Evolutionary conservation across 805 yeast genomes (phyloP).

Genomic region (Candida boleticola): DNA sequence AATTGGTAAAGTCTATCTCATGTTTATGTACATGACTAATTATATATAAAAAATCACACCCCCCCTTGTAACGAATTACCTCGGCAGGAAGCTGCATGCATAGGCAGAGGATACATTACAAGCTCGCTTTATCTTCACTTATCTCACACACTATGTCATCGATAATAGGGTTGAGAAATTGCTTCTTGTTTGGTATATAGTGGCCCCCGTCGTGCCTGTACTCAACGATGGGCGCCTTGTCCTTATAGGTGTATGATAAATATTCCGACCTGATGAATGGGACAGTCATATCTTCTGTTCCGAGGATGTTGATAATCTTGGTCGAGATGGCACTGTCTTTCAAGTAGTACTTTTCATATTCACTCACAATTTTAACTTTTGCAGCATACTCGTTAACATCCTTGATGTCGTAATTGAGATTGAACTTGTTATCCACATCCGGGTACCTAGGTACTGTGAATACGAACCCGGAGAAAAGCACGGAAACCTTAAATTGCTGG

Average conservation of each 20-base stretch:
- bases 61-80: too few species aligned
- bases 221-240: constrained; percentile 8
- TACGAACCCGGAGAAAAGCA: constrained; percentile 35
- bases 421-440: constrained; percentile 9
- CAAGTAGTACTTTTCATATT: constrained; percentile 19
- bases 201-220: constrained; percentile 39
- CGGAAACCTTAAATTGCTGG: constrained; percentile 23
- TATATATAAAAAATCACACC: too few species aligned
- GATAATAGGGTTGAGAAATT: constrained; percentile 16
- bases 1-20: too few species aligned
- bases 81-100: too few species aligned
- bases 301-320: constrained; percentile 26
- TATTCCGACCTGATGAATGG: constrained; percentile 28
- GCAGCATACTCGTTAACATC: constrained; percentile 21
- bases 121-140: too few species aligned
- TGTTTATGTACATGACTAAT: too few species aligned
- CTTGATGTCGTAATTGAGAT: constrained; percentile 17
- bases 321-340: constrained; percentile 16
- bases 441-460: constrained; percentile 22
- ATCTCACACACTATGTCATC: too few species aligned
- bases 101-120: too few species aligned
- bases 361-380: constrained; percentile 18
- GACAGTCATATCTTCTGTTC: constrained; percentile 31
- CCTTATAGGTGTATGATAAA: constrained; percentile 19
- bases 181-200: constrained; percentile 29